These are phyloP conservation scores for Clavispora santaluciae DNA, from an alignment of 805 yeast genomes.

Conservation along the genomic window DNA sequence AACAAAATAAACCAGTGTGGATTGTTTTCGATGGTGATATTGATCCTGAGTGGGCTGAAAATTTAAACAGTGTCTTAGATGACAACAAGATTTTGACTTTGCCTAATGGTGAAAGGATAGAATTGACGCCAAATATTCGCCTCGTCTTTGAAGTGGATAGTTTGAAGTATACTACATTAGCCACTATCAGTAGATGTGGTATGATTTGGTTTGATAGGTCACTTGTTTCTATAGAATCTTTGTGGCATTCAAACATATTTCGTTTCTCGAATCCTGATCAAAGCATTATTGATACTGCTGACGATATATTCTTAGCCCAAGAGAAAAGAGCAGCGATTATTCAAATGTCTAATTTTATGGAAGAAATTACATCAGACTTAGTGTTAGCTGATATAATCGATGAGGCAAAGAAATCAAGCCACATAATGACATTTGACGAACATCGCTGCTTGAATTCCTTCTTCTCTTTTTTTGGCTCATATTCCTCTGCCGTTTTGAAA, in stretches of 20 bases:
- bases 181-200: constrained; percentile 91
- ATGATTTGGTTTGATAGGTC: constrained; percentile 65
- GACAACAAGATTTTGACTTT: constrained; percentile 78
- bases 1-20: constrained; percentile 56
- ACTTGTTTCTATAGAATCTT: constrained; percentile 15
- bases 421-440: constrained; percentile 48
- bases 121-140: constrained; percentile 57
- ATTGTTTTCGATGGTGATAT: constrained; percentile 87
- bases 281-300: neutral
- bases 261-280: constrained; percentile 2
- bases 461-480: constrained; percentile 34
- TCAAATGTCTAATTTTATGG: constrained; percentile 7
- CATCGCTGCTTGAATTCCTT: constrained; percentile 36
- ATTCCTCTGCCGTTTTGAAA: constrained; percentile 22
- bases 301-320: constrained; percentile 5
- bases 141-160: constrained; percentile 74
- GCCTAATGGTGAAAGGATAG: constrained; percentile 84
- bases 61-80: constrained; percentile 83
- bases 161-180: constrained; percentile 71
- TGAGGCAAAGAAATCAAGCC: constrained; percentile 29
- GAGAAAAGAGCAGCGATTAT: constrained; percentile 9
- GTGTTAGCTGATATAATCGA: constrained; percentile 14
- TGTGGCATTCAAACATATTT: constrained; percentile 11
- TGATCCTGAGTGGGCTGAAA: constrained; percentile 93
- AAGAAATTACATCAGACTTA: neutral